Evolutionary conservation across 768 basidiomycete species (phyloP), one percentile per base, ranked within the genome.

Genomic region (Lactarius akahatsu): DNA sequence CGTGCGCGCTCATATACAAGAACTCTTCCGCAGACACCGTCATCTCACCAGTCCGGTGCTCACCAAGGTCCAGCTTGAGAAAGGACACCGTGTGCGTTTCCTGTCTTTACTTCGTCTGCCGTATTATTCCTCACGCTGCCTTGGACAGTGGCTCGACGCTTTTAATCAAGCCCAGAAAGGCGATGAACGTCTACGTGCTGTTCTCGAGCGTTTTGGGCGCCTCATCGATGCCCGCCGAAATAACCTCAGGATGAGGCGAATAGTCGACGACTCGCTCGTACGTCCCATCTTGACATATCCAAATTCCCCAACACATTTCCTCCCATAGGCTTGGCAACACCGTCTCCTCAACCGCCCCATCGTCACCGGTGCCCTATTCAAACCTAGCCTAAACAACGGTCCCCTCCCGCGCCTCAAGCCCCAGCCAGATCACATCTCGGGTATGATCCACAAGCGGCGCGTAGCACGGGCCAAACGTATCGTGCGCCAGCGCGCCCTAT

Each of bases 321-420:
- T 28, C 18, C 23, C 9, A n/a, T 36, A 91, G 87, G 83, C 81
- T 61, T 89, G 86, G 80, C 81, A 81, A 64, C 71, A 79, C 9
- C 78, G 78, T 28, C 77, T 90, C 45, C 81, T 78, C 43, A 82
- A 79, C 26, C 83, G 86, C 4, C 87, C 90, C 15, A 86, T 89
- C 40, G 76, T 93, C 65, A 93, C 91, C 8, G 90, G 92, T 5
- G 82, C 80, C 2, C 84, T 85, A 73, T 73, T 93, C n/a, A 85
- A 85, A 13, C 83, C 92, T 0, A 81, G 88, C 0, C 60, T 84
- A 9, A 85, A 77, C 76, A 85, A 93, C 73, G 80, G 77, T 0
- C 91, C 93, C 1, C 82, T 97, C 16, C 93, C 93, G 0, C 85
- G 91, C 0, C 78, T 97, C 70, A 85, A 82, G 47, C 92, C 91